Evolutionary conservation across 1,284 basidiomycete species (phyloP), one percentile per base, ranked within the genome.

Genomic region (Marasmius sp.): DNA sequence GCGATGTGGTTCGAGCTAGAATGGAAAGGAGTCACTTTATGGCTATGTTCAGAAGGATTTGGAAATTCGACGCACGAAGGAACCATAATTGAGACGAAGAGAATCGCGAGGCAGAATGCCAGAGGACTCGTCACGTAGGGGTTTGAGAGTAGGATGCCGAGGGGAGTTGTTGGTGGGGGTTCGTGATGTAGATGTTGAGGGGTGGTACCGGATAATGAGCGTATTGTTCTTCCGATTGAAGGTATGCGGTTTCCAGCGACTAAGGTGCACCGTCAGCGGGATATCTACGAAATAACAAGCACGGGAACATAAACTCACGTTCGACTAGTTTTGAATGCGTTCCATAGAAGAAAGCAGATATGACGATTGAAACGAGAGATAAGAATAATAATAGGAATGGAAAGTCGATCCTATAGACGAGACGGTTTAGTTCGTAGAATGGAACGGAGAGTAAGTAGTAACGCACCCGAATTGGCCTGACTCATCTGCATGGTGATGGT

Each of bases 311-410:
- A 49, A 9, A 78, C 87, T 60, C 60, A 92, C 90, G 83, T 68
- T 85, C 83, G 34, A 89, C 84, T 33, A 94, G 79, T 64, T 85
- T 86, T 10, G 79, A 74, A 69, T 94, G 88, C 67, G 92, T 93
- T 58, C 84, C 77, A 66, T 88, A 86, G 11, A 81, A 68, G 10
- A 85, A 68, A 12, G 88, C 85, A 22, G 87, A 80, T 4, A 70
- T 75, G 27, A 86, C 63, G 18, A 89, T 72, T 1, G 86, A 83
- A 65, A 85, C 27, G 60, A 90, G 74, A 0, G 90, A 85, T 12
- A 87, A 69, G 49, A 85, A 74, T 5, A 89, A 77, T 56, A 93
- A 77, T 43, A 87, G 67, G 52, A 87, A 71, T 0, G 93, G 93
- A 66, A 92, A 89, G 34, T 84, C 80, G 63, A 93, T 86, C 9